Conservation (phyloP, 2,329 filamentous ascomycete species). For the Talaromyces funiculosus region DNA sequence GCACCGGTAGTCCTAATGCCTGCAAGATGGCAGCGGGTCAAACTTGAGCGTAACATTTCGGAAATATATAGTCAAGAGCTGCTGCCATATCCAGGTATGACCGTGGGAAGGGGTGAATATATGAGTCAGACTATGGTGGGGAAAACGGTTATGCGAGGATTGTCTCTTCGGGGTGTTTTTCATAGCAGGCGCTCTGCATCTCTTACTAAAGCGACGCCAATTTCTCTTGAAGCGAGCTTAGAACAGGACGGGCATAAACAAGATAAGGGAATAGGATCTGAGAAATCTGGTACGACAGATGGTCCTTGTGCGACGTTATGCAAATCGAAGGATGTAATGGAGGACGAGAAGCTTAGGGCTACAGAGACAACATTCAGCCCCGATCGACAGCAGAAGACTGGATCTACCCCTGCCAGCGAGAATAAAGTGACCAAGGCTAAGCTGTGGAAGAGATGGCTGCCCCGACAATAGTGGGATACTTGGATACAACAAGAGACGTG, state of each 20-base stretch:
- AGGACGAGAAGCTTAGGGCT: neutral
- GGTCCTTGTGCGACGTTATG: neutral
- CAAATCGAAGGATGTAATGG: neutral
- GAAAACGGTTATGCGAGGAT: constrained; percentile 50
- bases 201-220: constrained; percentile 27
- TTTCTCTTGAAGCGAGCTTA: constrained; percentile 14
- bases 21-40: constrained; percentile 66
- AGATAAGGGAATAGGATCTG: neutral
- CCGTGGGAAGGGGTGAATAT: constrained; percentile 60
- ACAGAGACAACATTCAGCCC: constrained; percentile 6
- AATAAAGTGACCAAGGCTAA: constrained; percentile 4
- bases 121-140: constrained; percentile 73
- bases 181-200: constrained; percentile 64
- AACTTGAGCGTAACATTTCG: constrained; percentile 65
- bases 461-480: constrained; percentile 8
- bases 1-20: constrained; percentile 67
- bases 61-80: constrained; percentile 81
- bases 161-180: constrained; percentile 75
- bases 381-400: constrained; percentile 5
- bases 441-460: constrained; percentile 15
- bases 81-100: constrained; percentile 79
- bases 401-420: constrained; percentile 2
- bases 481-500: constrained; percentile 1
- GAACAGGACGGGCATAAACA: constrained; percentile 11
- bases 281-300: neutral